Evolutionary conservation across 148 eudicot genomes (phyloP), one percentile per base, ranked within the genome.

Genomic region (Selenicereus undatus): DNA sequence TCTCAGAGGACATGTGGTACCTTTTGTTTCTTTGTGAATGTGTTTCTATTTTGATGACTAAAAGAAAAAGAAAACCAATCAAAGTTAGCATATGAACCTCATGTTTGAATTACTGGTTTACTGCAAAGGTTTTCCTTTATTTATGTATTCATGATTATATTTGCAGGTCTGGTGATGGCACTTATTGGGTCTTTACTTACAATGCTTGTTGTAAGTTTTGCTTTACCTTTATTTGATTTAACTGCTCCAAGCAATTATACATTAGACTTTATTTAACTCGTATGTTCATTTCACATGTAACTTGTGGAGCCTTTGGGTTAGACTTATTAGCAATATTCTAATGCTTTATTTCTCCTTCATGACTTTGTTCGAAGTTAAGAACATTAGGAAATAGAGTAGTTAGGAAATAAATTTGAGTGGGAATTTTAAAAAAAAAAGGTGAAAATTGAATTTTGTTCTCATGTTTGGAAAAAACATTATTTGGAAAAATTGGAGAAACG

Each of bases 91-190:
- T 24, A 27, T 65, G 14, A 62, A 11, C 6, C 29, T 26, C 35
- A 65, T 35, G 20, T 30, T 39, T 74, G 29, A 26, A 27, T 45
- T 56, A 52, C 0, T 26, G 42, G 30, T 36, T 64, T 74, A 39
- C 39, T 30, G 27, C 8, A 45, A 60, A 35, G 26, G 22, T 70
- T 76, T 77, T 39, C 18, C n/a, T 75, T 16, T 30, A 71, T 32
- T 56, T 76, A 20, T 73, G 16, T 45, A 3, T 76, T 70, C 32
- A 8, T 64, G 36, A 35, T 50, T 21, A 39, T 30, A 70, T 69
- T 78, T 81, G 78, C 90, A 94, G 98, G 96, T 86, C 90, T 95
- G 74, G 91, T 95, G 85, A 90, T 93, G 95, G 91, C 98, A 73
- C 80, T 95, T 64, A 93, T 95, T 51, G 98, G 98, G 79, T 95